Conservation (phyloP, 805 yeast genomes). For the Myxozyma nipponensis region DNA sequence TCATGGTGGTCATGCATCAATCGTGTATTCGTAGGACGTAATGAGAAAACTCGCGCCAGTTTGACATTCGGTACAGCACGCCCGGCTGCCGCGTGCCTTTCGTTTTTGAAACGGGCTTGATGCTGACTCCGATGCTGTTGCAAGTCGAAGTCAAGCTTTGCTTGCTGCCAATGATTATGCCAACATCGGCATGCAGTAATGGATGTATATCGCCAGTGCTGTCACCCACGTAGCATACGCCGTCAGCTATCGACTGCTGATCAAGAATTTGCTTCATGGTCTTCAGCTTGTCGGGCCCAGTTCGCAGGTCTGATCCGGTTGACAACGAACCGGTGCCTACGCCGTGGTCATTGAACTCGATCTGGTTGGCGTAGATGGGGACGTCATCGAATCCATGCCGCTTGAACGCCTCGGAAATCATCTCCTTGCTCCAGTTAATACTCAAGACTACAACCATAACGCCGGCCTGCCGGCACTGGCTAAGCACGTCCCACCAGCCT, state of each 20-base stretch:
- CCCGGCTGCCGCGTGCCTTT: too few species aligned
- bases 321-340: slow-evolving; percentile 10
- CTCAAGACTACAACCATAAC: slow-evolving; percentile 13
- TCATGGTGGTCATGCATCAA: not conserved
- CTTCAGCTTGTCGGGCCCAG: slow-evolving; percentile 21
- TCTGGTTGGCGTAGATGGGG: slow-evolving; percentile 10
- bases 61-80: not conserved
- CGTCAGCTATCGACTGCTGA: not conserved
- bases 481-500: slow-evolving; percentile 9
- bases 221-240: slow-evolving; percentile 26
- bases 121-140: slow-evolving; percentile 3
- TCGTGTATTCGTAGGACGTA: too few species aligned
- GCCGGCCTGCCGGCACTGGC: not conserved
- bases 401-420: slow-evolving; percentile 11
- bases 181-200: slow-evolving; percentile 13
- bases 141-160: slow-evolving; percentile 10
- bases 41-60: slow-evolving; percentile 1
- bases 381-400: slow-evolving; percentile 3
- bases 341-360: slow-evolving; percentile 11
- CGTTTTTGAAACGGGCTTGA: not conserved
- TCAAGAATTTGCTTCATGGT: not conserved
- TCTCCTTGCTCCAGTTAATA: slow-evolving; percentile 27
- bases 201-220: slow-evolving; percentile 27
- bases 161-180: slow-evolving; percentile 16
- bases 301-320: slow-evolving; percentile 3